Conservation (phyloP, 176 grass and related monocot species). For the Eragrostis curvula region DNA sequence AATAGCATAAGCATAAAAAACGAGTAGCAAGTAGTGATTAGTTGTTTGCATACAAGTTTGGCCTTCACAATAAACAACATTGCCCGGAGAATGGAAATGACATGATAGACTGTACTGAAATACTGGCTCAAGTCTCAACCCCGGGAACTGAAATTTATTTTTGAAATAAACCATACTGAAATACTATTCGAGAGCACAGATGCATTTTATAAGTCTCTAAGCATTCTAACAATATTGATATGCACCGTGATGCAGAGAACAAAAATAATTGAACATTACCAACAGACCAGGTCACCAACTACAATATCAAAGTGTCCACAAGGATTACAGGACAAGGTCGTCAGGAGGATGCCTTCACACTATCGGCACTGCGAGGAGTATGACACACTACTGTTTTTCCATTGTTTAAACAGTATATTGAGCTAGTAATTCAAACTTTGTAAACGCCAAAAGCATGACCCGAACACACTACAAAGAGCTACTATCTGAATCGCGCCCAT, state of each 20-base stretch:
- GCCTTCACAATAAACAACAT: not conserved
- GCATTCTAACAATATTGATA: not conserved
- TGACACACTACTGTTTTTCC: not conserved
- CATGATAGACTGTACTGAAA: not conserved
- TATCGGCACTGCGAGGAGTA: not conserved
- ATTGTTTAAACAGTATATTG: not conserved
- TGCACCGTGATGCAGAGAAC: not conserved
- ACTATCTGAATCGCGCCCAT: not conserved
- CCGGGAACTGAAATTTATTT: not conserved
- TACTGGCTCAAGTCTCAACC: not conserved
- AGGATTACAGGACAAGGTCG: too few species aligned
- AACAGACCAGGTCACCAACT: not conserved
- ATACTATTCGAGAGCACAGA: not conserved
- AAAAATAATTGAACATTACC: not conserved
- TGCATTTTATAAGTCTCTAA: not conserved
- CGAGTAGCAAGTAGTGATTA: not conserved
- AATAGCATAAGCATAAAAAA: not conserved
- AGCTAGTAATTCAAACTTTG: slow-evolving; percentile 3
- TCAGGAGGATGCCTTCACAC: slow-evolving; percentile 39
- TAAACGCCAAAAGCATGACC: slow-evolving; percentile 36
- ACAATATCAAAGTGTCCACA: too few species aligned
- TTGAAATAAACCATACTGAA: not conserved
- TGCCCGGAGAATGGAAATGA: not conserved
- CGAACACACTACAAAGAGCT: not conserved
- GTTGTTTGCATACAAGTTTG: not conserved